Percentiles rank a stretch among this genome's conserved stretches.
Evolutionary conservation across 192 early-diverging fungal species (phyloP).

Genomic region (Gonapodya prolifera): DNA sequence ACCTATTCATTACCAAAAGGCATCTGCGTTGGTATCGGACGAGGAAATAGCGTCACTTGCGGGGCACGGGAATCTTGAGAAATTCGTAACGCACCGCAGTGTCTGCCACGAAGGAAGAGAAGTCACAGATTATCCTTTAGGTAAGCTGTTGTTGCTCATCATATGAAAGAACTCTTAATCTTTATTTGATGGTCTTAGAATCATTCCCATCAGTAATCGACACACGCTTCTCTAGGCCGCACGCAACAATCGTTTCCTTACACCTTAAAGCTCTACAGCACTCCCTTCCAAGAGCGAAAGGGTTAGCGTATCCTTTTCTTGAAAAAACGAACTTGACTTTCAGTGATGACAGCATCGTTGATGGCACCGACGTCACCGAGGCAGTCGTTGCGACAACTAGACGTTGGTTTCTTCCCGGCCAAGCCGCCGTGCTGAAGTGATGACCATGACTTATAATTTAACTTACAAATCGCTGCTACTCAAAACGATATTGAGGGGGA

Average conservation of each 20-base stretch:
- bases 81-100: neutral
- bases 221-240: neutral
- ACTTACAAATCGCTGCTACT: neutral
- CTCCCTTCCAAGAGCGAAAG: neutral
- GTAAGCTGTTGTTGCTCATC: neutral
- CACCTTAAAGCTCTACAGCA: neutral
- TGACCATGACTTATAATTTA: neutral
- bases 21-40: neutral
- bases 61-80: neutral
- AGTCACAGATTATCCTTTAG: neutral
- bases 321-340: neutral
- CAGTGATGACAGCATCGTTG: neutral
- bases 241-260: neutral
- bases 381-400: neutral
- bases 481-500: neutral
- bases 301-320: neutral
- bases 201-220: neutral
- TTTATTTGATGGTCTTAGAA: neutral
- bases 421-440: too few relatives aligned
- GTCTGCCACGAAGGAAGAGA: neutral
- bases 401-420: neutral
- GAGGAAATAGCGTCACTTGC: neutral
- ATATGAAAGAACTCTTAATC: neutral
- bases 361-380: neutral
- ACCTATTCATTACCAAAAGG: neutral